Evolutionary conservation across 331 rosid genomes (phyloP).

Genomic region (Prunus yedoensis): DNA sequence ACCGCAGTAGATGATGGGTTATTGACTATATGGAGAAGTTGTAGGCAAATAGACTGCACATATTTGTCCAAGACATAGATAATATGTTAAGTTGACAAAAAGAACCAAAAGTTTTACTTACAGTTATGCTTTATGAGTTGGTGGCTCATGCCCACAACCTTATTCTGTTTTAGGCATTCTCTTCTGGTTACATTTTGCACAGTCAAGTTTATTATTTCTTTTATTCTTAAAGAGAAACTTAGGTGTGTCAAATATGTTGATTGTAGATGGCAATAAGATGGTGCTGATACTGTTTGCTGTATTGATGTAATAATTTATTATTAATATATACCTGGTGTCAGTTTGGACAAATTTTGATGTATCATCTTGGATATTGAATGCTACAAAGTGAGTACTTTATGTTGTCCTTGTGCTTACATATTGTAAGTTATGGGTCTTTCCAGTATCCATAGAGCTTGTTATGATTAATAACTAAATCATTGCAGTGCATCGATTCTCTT

Average conservation of each 20-base stretch:
- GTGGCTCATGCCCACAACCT: background rate
- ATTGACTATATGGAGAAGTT: background rate
- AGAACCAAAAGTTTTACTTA: no score
- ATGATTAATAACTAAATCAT: background rate
- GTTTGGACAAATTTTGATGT: background rate
- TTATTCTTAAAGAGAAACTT: background rate
- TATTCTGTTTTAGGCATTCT: background rate
- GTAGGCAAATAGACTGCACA: background rate
- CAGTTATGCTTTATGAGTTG: background rate
- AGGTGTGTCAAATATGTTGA: no score
- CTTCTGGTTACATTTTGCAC: background rate
- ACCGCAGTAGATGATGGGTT: background rate
- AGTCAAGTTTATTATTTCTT: background rate
- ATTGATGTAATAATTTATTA: no score
- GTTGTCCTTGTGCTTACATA: background rate
- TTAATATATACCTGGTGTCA: background rate
- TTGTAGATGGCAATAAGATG: background rate
- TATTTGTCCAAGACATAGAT: background rate
- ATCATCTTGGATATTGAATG: background rate
- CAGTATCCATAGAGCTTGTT: no score
- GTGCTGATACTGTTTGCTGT: background rate
- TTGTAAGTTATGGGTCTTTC: background rate
- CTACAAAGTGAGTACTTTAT: background rate
- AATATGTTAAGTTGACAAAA: background rate
- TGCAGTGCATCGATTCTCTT: background rate